Evolutionary conservation across 805 yeast genomes (phyloP).

Genomic region (Schizosaccharomyces lindneri): DNA sequence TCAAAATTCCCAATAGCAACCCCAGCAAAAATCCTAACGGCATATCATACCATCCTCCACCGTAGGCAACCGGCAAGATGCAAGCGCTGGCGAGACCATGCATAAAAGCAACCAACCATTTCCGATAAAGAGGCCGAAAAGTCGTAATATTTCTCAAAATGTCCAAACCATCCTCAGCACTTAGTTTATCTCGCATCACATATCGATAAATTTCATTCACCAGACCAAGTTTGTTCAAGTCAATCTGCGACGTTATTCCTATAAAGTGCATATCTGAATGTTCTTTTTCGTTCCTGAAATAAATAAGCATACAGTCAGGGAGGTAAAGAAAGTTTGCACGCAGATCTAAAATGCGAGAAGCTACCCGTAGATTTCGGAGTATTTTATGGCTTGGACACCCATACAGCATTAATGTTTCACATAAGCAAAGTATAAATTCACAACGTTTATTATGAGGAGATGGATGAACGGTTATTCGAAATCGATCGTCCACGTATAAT

Average conservation of each 20-base stretch:
- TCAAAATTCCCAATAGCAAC: constrained; percentile 56
- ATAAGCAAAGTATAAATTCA: constrained; percentile 57
- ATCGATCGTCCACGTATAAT: not conserved
- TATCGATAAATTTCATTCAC: constrained; percentile 65
- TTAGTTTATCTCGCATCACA: constrained; percentile 68
- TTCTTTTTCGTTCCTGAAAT: constrained; percentile 80
- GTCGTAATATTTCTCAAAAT: constrained; percentile 43
- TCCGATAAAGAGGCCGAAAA: constrained; percentile 35
- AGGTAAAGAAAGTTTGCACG: constrained; percentile 80
- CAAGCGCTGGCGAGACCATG: constrained; percentile 60
- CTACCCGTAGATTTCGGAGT: constrained; percentile 81
- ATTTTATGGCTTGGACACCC: constrained; percentile 93
- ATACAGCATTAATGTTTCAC: constrained; percentile 71
- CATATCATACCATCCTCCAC: constrained; percentile 68
- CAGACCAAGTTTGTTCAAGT: constrained; percentile 54
- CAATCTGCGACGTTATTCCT: constrained; percentile 68
- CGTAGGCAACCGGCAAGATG: constrained; percentile 72
- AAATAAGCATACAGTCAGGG: constrained; percentile 86
- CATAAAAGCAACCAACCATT: constrained; percentile 53
- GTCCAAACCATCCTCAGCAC: constrained; percentile 65
- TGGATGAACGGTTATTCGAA: not conserved
- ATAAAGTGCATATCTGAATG: constrained; percentile 84
- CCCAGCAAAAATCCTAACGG: constrained; percentile 70
- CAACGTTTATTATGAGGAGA: constrained; percentile 28
- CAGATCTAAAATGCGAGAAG: constrained; percentile 73